Base-by-base conservation (phyloP, 768 basidiomycete species). In the Lentinula boryana region DNA sequence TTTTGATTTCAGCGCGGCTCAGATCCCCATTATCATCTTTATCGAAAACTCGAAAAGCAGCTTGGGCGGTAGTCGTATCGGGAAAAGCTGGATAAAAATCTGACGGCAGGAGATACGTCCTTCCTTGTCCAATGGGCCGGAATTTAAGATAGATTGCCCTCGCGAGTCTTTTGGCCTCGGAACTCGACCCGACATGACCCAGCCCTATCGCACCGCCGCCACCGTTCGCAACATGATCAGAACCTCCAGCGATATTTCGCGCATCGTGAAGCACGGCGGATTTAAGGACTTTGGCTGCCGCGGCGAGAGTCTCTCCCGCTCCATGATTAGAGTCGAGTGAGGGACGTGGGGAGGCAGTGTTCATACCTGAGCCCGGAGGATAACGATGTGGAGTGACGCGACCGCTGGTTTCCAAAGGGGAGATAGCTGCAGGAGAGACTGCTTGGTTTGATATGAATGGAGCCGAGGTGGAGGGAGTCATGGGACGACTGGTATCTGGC, bases 1-100 rank as follows among this genome's bases (percentile, higher is more conserved):
- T 75, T 73, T 90, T 92, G 68, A 93, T 80, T 70, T 93, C 90
- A n/a, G 82, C 76, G 40, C 85, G 83, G 13, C 87, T 85, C 59
- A 91, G 77, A 68, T 93, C 90, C 7, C 88, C 88, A 63, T 92
- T 89, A 67, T 82, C 79, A 68, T 93, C 91, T 65, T 77, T 80
- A 71, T 91, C 89, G 66, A 91, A 88, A 43, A 91, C 80, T 53
- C 80, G 80, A 77, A 93, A 93, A 2, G 89, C 91, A 10, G 76
- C 77, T 61, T 83, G 76, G 13, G 89, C 86, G 21, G 79, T 78
- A 48, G 74, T 79, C 10, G 74, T 70, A n/a, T 80, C 80, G 16
- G 78, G 66, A 67, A 88, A 93, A 10, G 86, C 89, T 6, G 87
- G 84, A 60, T 80, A 77, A 67, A 93, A 88, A 70, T 92, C 91